Base-by-base conservation (phyloP, 305 asterid species). In the Fraxinus xanthoxyloides region DNA sequence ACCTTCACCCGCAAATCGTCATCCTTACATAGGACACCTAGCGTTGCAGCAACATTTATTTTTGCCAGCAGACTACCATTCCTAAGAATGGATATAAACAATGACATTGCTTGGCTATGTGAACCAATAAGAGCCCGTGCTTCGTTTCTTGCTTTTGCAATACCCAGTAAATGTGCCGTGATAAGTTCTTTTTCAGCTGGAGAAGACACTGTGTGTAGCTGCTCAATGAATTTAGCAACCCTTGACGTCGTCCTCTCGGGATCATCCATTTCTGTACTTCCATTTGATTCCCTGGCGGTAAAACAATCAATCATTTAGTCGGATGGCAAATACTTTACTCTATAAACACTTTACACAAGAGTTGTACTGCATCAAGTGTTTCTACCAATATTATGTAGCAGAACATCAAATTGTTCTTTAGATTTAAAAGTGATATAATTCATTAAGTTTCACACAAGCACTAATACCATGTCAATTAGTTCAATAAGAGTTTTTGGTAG, bases 91-190 rank as follows among this genome's bases (percentile, higher is more conserved):
- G 95, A 92, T 82, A 95, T 89, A 35, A 95, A 91, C 88, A 95
- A 85, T 54, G 99, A 93, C 95, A 95, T 92, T 82, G 99, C 94
- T 83, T 92, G 99, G 79, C 92, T 91, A 84, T 95, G 98, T 32
- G 98, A 90, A 85, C 97, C 93, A 84, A 95, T 91, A 72, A 92
- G 91, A 85, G 86, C 87, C 15, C 98, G 90, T 28, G 91, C 97
- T 85, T 90, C 97, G 89, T 91, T 92, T 86, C 98, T 90, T 75
- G 97, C 85, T 88, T 88, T 92, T 74, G 92, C 93, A 81, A 93
- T 90, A 78, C 94, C 94, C 28, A 93, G 93, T 92, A 95, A 89
- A 77, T 93, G 92, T 83, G 97, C 93, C 23, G 97, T 90, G 80
- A 88, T 90, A 72, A 95, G 97, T 82, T 95, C 98, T 85, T 85